These are phyloP conservation scores for Phytophthora niederhauseri DNA, from an alignment of 352 stramenopile genomes.

Conservation along the genomic window DNA sequence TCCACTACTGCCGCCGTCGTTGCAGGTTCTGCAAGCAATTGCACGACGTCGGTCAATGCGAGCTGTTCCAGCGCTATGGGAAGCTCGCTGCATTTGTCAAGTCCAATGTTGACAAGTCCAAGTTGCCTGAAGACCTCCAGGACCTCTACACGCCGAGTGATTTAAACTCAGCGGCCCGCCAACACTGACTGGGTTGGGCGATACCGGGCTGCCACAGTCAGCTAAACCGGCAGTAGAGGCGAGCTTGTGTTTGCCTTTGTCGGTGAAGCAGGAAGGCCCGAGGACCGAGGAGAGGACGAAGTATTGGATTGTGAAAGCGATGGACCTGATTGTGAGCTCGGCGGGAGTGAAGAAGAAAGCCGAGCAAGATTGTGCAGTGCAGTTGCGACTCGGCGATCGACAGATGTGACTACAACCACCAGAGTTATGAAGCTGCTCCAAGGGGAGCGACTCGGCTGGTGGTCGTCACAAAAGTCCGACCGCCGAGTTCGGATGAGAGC, in stretches of 20 bases:
- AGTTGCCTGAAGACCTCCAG: conserved; percentile 3
- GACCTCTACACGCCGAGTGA: conserved; percentile 7
- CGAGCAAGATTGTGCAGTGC: too few species aligned
- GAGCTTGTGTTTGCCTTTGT: neutral
- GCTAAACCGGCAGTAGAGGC: conserved; percentile 5
- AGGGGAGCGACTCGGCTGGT: neutral
- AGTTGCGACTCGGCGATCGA: too few species aligned
- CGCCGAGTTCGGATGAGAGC: neutral
- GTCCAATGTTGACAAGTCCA: conserved; percentile 2
- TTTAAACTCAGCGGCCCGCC: conserved; percentile 17
- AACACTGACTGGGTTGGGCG: conserved; percentile 15
- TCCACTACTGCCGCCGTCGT: neutral
- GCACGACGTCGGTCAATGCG: conserved; percentile 6
- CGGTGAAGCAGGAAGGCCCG: too few species aligned
- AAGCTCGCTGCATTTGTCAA: conserved; percentile 4
- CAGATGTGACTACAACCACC: neutral
- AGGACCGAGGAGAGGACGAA: too few species aligned
- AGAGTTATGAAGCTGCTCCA: neutral
- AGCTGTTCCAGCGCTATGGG: conserved; percentile 2
- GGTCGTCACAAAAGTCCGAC: neutral
- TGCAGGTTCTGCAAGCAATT: neutral
- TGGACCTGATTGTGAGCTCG: too few species aligned
- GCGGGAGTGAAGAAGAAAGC: too few species aligned
- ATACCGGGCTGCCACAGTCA: conserved; percentile 13
- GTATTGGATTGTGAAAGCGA: too few species aligned